Percentiles rank a stretch among this genome's conserved stretches.
phyloP scores from a whole-genome alignment of 208 protist genomes.

The Leishmania turanica region DNA sequence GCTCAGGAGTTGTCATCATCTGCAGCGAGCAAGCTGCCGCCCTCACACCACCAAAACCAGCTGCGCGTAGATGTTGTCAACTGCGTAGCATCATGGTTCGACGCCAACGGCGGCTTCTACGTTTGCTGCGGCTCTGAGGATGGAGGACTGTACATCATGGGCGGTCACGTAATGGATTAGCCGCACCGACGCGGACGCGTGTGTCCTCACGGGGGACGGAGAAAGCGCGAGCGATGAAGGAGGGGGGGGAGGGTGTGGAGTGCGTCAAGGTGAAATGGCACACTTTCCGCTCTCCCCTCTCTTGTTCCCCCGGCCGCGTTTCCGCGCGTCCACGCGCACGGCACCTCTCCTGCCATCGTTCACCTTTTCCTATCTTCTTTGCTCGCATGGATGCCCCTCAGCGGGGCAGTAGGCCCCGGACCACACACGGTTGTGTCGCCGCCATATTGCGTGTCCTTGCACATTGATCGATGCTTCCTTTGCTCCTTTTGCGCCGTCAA shows the following conservation, averaged over 20 bases:
- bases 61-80: conserved; percentile 70
- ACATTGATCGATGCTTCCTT: background rate
- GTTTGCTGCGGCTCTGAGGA: conserved; percentile 54
- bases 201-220: background rate
- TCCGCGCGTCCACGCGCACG: background rate
- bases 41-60: conserved; percentile 34
- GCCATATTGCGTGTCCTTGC: background rate
- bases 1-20: background rate
- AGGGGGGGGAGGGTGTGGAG: background rate
- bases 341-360: background rate
- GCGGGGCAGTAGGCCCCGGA: background rate
- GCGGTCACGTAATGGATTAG: conserved; percentile 26
- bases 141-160: conserved; percentile 51
- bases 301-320: background rate
- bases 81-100: conserved; percentile 56
- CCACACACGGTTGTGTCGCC: background rate
- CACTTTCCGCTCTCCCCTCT: background rate
- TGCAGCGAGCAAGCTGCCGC: conserved; percentile 9
- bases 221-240: background rate
- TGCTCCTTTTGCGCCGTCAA: background rate
- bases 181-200: background rate
- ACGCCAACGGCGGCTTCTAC: conserved; percentile 48
- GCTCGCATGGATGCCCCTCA: background rate
- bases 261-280: background rate
- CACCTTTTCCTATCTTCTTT: background rate